Evolutionary conservation across 768 basidiomycete genomes (phyloP).

Genomic region (Mycena haematopus): DNA sequence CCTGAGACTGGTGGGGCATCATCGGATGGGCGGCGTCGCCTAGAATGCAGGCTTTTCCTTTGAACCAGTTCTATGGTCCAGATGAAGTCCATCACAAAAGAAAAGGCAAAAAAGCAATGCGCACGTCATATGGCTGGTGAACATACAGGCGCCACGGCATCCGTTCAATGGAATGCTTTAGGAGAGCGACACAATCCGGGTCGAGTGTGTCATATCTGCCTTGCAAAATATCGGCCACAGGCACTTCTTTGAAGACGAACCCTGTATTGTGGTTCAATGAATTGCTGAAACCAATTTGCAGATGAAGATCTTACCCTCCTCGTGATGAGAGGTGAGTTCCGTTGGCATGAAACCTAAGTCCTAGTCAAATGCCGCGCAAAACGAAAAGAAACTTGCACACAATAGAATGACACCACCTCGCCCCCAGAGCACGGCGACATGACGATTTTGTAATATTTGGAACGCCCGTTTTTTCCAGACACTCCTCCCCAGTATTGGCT

Average conservation of each 20-base stretch:
- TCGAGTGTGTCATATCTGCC: constrained; percentile 40
- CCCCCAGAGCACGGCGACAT: constrained; percentile 40
- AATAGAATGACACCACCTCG: constrained; percentile 41
- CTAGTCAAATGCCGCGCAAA: background rate
- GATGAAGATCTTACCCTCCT: constrained; percentile 24
- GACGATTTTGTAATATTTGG: constrained; percentile 44
- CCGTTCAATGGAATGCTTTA: constrained; percentile 38
- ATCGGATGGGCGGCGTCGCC: constrained; percentile 40
- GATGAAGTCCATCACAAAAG: constrained; percentile 1
- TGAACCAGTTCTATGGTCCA: constrained; percentile 33
- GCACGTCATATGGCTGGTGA: constrained; percentile 39
- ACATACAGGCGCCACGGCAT: constrained; percentile 45
- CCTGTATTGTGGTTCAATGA: constrained; percentile 24
- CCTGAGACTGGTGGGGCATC: constrained; percentile 40
- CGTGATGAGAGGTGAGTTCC: constrained; percentile 40
- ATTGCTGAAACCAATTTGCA: background rate
- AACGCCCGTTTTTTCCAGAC: constrained; percentile 35
- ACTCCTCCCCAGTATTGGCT: constrained; percentile 44
- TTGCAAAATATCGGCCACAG: constrained; percentile 37
- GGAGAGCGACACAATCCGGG: constrained; percentile 37
- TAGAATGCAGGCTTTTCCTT: constrained; percentile 36
- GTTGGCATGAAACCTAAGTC: constrained; percentile 41
- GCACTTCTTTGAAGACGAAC: constrained; percentile 39
- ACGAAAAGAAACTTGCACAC: constrained; percentile 20
- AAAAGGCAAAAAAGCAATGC: background rate